Percentiles rank a stretch among this genome's conserved stretches.
Evolutionary conservation across 805 yeast species (phyloP).

Genomic region (Cyberlindnera mycetangii): DNA sequence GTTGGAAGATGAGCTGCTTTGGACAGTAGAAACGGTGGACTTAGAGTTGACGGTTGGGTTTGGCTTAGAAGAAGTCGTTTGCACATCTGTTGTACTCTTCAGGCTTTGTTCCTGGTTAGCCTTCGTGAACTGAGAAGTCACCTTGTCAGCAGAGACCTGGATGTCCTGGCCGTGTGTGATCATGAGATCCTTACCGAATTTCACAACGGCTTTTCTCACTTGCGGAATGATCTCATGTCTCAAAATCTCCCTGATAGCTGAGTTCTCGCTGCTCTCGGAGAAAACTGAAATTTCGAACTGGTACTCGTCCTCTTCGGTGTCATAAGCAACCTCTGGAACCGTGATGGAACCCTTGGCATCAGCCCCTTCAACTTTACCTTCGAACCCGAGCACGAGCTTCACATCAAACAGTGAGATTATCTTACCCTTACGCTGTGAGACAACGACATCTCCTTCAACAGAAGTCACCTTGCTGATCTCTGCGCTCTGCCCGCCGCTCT

Average conservation of each 20-base stretch:
- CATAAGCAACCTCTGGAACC: constrained; percentile 93
- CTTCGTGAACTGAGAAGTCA: constrained; percentile 52
- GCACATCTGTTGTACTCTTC: not conserved
- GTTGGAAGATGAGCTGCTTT: constrained; percentile 16
- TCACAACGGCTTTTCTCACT: constrained; percentile 54
- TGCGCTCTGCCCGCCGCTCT: constrained; percentile 28
- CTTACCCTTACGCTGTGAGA: constrained; percentile 94
- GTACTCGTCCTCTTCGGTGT: constrained; percentile 78
- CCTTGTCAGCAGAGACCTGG: constrained; percentile 73
- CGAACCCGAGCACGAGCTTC: constrained; percentile 57
- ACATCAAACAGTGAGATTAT: constrained; percentile 89
- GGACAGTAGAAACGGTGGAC: constrained; percentile 12
- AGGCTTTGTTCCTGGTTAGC: constrained; percentile 38
- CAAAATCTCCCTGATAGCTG: constrained; percentile 45
- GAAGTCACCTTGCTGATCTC: constrained; percentile 37
- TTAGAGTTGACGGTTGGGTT: constrained; percentile 12
- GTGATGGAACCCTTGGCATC: constrained; percentile 68
- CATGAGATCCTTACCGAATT: constrained; percentile 79
- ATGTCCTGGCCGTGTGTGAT: constrained; percentile 77
- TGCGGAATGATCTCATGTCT: constrained; percentile 61
- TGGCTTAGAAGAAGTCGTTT: constrained; percentile 3
- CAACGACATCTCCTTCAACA: constrained; percentile 94
- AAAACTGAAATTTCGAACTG: constrained; percentile 76
- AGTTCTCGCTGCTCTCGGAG: constrained; percentile 52
- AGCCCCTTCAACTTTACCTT: constrained; percentile 42